phyloP scores from a whole-genome alignment of 192 early-diverging fungal genomes.

The Mortierella claussenii region DNA sequence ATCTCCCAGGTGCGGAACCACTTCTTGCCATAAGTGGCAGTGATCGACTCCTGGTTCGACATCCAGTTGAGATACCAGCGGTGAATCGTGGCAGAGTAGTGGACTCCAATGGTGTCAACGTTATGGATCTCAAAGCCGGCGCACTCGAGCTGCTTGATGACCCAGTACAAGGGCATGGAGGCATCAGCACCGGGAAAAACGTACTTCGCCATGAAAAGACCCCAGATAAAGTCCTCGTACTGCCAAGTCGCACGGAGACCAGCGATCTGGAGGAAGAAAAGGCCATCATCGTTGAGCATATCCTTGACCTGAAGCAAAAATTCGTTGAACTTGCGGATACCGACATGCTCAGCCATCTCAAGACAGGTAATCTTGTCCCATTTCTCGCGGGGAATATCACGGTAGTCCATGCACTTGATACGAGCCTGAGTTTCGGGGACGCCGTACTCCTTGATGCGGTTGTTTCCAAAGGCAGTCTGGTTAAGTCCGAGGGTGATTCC shows the following conservation, averaged over 20 bases:
- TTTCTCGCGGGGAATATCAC: slow-evolving; percentile 93
- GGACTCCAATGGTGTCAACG: slow-evolving; percentile 92
- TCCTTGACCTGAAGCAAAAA: slow-evolving; percentile 94
- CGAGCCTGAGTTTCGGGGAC: slow-evolving; percentile 77
- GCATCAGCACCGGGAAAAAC: slow-evolving; percentile 99
- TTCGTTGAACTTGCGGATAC: slow-evolving; percentile 89
- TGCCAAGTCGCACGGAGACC: slow-evolving; percentile 83
- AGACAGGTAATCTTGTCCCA: slow-evolving; percentile 98
- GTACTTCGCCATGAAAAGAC: slow-evolving; percentile 99
- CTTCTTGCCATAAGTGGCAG: slow-evolving; percentile 86
- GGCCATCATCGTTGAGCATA: slow-evolving; percentile 96
- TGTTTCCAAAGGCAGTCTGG: slow-evolving; percentile 91
- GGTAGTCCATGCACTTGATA: slow-evolving; percentile 96
- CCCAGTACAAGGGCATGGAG: slow-evolving; percentile 96
- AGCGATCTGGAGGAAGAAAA: slow-evolving; percentile 98
- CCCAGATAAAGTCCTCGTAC: slow-evolving; percentile 78
- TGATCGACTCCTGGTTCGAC: slow-evolving; percentile 88
- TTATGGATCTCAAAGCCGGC: slow-evolving; percentile 94
- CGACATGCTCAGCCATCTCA: slow-evolving; percentile 99
- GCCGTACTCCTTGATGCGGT: slow-evolving; percentile 83
- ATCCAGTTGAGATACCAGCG: slow-evolving; percentile 99
- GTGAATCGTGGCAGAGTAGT: slow-evolving; percentile 96
- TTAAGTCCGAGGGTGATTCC: slow-evolving; percentile 94
- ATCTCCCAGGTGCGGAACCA: slow-evolving; percentile 96
- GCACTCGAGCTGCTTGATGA: slow-evolving; percentile 90